phyloP scores from a whole-genome alignment of 257 asterid species.

The Jasminum sambac region DNA sequence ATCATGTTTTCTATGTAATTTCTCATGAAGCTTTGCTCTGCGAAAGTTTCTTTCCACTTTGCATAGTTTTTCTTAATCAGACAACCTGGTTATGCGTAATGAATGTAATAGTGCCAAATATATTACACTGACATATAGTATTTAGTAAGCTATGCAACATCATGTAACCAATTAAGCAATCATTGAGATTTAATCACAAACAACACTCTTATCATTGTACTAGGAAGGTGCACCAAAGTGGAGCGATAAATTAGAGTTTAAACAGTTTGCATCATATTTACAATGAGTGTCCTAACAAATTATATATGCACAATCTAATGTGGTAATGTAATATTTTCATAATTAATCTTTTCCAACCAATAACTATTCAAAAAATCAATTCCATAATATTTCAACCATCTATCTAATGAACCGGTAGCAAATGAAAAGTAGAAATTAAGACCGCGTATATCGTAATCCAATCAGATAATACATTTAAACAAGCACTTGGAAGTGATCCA shows the following conservation, averaged over 20 bases:
- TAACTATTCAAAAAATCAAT: constrained; percentile 11
- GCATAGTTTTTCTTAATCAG: no score
- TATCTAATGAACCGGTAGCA: constrained; percentile 4
- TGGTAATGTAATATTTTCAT: neutral
- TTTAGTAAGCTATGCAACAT: neutral
- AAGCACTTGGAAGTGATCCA: neutral
- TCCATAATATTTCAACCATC: neutral
- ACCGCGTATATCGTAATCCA: neutral
- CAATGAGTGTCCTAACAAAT: neutral
- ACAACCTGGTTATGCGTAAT: no score
- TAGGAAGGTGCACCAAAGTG: neutral
- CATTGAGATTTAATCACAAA: neutral
- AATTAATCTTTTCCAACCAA: constrained; percentile 24
- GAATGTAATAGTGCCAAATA: no score
- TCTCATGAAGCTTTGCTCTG: no score
- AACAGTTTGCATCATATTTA: neutral
- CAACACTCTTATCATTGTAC: neutral
- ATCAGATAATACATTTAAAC: neutral
- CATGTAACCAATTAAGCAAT: neutral
- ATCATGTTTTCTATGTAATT: no score
- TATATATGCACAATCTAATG: neutral
- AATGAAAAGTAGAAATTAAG: neutral
- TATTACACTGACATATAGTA: no score
- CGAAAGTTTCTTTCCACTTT: no score
- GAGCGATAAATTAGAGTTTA: neutral